Base-by-base conservation (phyloP, 1,284 basidiomycete genomes). In the Rhodotorula sp. region DNA sequence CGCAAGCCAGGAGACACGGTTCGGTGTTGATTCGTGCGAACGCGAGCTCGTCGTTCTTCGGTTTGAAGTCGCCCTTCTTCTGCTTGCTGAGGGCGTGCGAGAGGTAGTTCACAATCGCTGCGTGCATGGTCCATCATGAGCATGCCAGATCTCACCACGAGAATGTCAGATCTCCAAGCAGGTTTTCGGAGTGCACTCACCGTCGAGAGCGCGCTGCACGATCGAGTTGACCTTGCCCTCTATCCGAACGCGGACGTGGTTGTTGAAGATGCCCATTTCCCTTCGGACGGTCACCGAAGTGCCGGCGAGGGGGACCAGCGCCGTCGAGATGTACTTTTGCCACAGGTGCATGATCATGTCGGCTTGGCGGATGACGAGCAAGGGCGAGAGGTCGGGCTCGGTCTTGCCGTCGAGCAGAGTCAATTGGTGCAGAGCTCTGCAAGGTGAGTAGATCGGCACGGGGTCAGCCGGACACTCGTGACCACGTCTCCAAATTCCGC, bases 31-130 rank as follows among this genome's bases (percentile, higher is more conserved):
- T 93, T 34, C 93, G 84, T 1, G 93, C 90, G 81, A 99, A 98
- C 0, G 93, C 94, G 38, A 95, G 81, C 77, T 97, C 94, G 79
- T 99, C 95, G 77, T 97, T 95, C 66, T 91, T 88, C 14, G 97
- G 97, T 80, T 95, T 95, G 84, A 97, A 99, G 80, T 99, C 97
- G 62, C 89, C 91, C 79, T 90, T 91, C 84, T 97, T 98, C 81
- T 99, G 97, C 81, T 94, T 97, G 19, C 76, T 54, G 50, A 99
- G 87, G 70, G 91, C 88, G 2, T 84, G 77, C 12, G 87, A 84
- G 19, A 86, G 79, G 75, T 79, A 83, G 2, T 77, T 71, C 6
- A 83, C 75, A 52, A 83, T 75, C n/a, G n/a, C n/a, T n/a, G n/a
- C n/a, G n/a, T n/a, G n/a, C n/a, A n/a, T n/a, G n/a, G n/a, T n/a